Conservation (phyloP, 331 rosid species). For the Dryas integrifolia region DNA sequence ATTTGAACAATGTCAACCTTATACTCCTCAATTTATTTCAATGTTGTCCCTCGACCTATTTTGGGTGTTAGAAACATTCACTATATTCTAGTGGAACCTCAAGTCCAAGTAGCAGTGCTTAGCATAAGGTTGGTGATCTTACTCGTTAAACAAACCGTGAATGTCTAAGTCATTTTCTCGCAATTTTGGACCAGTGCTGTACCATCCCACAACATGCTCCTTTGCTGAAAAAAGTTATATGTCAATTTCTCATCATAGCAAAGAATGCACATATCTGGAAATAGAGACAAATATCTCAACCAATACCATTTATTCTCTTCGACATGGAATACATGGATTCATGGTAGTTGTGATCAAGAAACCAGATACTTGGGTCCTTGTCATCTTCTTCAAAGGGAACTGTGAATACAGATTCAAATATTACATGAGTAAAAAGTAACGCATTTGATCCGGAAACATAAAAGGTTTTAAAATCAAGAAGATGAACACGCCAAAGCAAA, state of each 20-base stretch:
- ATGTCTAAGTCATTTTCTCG: conserved; percentile 85
- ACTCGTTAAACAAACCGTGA: conserved; percentile 72
- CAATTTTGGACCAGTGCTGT: conserved; percentile 86
- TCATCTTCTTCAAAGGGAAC: conserved; percentile 97
- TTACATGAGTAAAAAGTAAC: conserved; percentile 1
- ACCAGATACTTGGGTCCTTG: conserved; percentile 89
- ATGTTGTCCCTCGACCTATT: not conserved
- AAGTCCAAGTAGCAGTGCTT: not conserved
- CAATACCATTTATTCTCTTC: conserved; percentile 81
- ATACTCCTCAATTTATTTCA: not conserved
- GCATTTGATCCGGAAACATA: not conserved
- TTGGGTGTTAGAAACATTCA: not conserved
- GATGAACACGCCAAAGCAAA: conserved; percentile 8
- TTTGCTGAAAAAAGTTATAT: conserved; percentile 43
- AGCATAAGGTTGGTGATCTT: conserved; percentile 23
- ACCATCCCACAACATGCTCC: conserved; percentile 95
- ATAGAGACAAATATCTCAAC: not conserved
- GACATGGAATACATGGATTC: conserved; percentile 94
- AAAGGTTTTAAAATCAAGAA: not conserved
- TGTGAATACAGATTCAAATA: conserved; percentile 23
- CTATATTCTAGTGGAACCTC: not conserved
- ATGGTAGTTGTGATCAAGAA: conserved; percentile 91
- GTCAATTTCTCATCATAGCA: conserved; percentile 2
- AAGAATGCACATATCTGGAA: not conserved
- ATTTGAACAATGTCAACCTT: not conserved